A percentile compares a stretch with the other conserved stretches of the same genome.
phyloP scores from a whole-genome alignment of 495 filamentous ascomycete genomes.

The Podospora sp. region DNA sequence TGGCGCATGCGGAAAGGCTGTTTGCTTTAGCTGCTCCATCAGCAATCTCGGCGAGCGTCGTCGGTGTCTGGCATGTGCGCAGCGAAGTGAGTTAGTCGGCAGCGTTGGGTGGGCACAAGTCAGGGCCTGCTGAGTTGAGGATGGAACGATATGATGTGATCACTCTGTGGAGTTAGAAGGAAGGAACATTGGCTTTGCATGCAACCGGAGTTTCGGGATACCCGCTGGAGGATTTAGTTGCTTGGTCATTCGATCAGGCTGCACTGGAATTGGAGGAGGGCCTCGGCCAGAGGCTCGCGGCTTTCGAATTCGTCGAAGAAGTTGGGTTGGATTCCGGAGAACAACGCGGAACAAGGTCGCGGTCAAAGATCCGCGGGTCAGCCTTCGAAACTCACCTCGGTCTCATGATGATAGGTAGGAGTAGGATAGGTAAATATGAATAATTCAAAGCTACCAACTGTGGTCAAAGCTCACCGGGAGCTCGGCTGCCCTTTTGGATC shows the following conservation, averaged over 20 bases:
- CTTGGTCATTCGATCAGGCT: not conserved
- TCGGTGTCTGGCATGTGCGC: constrained; percentile 48
- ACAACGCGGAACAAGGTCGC: too few relatives aligned
- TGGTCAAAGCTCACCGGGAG: too few relatives aligned
- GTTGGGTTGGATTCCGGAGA: not conserved
- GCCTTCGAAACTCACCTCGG: too few relatives aligned
- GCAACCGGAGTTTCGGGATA: constrained; percentile 3
- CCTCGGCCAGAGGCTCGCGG: not conserved
- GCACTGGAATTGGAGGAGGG: not conserved
- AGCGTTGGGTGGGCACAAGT: not conserved
- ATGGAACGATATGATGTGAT: not conserved
- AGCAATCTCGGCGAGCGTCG: constrained; percentile 49
- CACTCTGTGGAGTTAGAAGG: not conserved
- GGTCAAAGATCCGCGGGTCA: too few relatives aligned
- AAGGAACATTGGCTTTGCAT: not conserved
- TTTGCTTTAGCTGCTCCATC: constrained; percentile 54
- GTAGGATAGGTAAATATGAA: too few relatives aligned
- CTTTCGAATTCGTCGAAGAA: not conserved
- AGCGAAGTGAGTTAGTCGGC: constrained; percentile 32
- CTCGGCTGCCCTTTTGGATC: too few relatives aligned
- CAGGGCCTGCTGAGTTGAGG: not conserved
- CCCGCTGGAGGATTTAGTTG: not conserved
- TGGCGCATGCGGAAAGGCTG: constrained; percentile 45
- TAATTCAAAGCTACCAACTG: too few relatives aligned
- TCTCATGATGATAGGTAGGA: too few relatives aligned